Conservation (phyloP, 148 eudicot species). For the Talinum fruticosum region DNA sequence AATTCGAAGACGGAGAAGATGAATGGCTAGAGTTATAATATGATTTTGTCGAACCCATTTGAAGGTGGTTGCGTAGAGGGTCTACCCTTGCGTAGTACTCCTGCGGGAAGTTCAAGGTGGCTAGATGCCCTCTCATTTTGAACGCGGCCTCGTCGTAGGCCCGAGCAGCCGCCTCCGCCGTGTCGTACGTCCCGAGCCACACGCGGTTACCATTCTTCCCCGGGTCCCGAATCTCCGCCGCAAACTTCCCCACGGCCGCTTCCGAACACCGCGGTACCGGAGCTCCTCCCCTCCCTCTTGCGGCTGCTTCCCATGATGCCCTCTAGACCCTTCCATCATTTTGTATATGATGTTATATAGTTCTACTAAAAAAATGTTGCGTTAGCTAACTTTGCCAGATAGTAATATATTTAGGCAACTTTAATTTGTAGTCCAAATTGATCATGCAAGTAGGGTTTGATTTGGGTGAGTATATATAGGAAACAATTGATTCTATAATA, state of each 20-base stretch:
- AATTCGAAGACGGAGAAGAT: background rate
- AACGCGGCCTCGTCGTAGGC: constrained; percentile 61
- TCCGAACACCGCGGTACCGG: constrained; percentile 28
- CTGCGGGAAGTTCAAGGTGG: constrained; percentile 50
- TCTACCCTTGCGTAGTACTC: constrained; percentile 40
- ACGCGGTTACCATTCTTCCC: constrained; percentile 43
- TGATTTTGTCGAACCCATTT: constrained; percentile 14
- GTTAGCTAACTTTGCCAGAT: background rate
- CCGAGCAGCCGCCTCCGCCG: constrained; percentile 42
- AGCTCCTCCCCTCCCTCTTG: constrained; percentile 34
- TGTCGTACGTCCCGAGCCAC: constrained; percentile 59
- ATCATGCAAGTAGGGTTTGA: background rate
- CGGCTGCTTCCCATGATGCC: constrained; percentile 15
- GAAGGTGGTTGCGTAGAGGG: constrained; percentile 30
- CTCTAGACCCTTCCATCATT: constrained; percentile 39
- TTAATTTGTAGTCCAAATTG: background rate
- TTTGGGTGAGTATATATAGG: constrained; percentile 21
- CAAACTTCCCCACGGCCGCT: constrained; percentile 37
- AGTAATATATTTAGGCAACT: background rate
- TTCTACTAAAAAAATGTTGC: background rate
- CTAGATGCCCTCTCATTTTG: constrained; percentile 50
- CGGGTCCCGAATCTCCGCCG: constrained; percentile 58
- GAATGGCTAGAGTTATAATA: background rate
- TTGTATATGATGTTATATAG: background rate
- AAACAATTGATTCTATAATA: constrained; percentile 9